phyloP scores from a whole-genome alignment of 768 basidiomycete genomes.

The Boletus subcaerulescens region DNA sequence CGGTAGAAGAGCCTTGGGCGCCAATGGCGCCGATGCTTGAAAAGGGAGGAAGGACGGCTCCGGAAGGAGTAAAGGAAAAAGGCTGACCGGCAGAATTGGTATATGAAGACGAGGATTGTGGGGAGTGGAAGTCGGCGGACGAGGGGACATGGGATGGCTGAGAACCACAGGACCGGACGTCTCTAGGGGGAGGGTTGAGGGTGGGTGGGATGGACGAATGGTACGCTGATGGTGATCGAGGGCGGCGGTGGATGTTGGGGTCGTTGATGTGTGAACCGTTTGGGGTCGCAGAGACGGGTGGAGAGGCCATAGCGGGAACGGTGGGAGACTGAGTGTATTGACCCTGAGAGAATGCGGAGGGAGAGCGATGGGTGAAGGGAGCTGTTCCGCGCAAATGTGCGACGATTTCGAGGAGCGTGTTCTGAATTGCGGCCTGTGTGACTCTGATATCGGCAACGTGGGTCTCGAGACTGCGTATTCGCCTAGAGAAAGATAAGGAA shows the following conservation, averaged over 20 bases:
- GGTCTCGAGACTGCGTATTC: conserved; percentile 83
- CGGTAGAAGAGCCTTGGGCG: conserved; percentile 49
- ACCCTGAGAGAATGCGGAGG: conserved; percentile 49
- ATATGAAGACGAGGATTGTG: conserved; percentile 43
- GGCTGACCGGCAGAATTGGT: conserved; percentile 35
- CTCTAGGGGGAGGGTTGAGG: conserved; percentile 27
- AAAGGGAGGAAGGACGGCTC: conserved; percentile 66
- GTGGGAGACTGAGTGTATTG: conserved; percentile 66
- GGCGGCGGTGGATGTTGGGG: conserved; percentile 22
- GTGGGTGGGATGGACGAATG: conserved; percentile 30
- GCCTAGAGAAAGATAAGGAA: conserved; percentile 46
- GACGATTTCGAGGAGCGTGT: conserved; percentile 76
- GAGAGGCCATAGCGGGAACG: conserved; percentile 56
- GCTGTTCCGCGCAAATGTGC: conserved; percentile 63
- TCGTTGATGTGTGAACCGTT: conserved; percentile 31
- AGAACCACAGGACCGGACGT: conserved; percentile 35
- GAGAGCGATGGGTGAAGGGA: conserved; percentile 54
- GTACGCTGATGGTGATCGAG: conserved; percentile 32
- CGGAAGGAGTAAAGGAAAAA: conserved; percentile 38
- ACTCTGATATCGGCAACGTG: conserved; percentile 83
- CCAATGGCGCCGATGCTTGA: conserved; percentile 63
- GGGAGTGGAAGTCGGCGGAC: conserved; percentile 40
- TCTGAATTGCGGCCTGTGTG: conserved; percentile 73
- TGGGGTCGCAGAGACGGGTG: conserved; percentile 41
- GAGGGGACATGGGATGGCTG: conserved; percentile 20